These are phyloP conservation scores for Metschnikowia matae DNA, from an alignment of 805 yeast genomes.

Conservation along the genomic window DNA sequence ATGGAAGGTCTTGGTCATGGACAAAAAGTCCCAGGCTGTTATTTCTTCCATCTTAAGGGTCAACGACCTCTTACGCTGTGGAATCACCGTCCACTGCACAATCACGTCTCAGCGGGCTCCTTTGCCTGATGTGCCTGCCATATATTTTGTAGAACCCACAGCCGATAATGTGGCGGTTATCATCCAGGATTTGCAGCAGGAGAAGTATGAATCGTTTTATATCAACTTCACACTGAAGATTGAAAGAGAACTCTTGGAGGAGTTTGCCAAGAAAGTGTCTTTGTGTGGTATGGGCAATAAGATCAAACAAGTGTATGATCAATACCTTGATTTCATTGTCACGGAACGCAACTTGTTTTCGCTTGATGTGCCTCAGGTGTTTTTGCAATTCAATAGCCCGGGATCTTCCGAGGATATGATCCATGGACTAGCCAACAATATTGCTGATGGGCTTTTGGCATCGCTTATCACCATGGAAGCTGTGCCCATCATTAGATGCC, in stretches of 20 bases:
- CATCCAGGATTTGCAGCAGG: slow-evolving; percentile 66
- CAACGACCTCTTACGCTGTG: slow-evolving; percentile 83
- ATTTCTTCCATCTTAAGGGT: slow-evolving; percentile 90
- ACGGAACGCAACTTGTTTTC: slow-evolving; percentile 91
- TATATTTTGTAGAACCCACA: slow-evolving; percentile 89
- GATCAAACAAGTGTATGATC: slow-evolving; percentile 89
- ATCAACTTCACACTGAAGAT: slow-evolving; percentile 84
- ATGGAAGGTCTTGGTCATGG: slow-evolving; percentile 91
- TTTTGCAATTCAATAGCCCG: slow-evolving; percentile 67
- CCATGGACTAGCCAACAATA: slow-evolving; percentile 58
- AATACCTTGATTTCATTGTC: slow-evolving; percentile 85
- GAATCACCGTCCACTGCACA: slow-evolving; percentile 84
- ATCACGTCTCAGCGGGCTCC: slow-evolving; percentile 72
- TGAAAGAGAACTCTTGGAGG: slow-evolving; percentile 76
- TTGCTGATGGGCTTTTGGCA: slow-evolving; percentile 79
- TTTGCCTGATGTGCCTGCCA: slow-evolving; percentile 90
- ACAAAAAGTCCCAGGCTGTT: slow-evolving; percentile 73
- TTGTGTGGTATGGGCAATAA: slow-evolving; percentile 62
- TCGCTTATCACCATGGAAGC: slow-evolving; percentile 71
- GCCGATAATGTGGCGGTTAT: slow-evolving; percentile 66
- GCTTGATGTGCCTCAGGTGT: slow-evolving; percentile 62
- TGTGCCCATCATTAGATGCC: slow-evolving; percentile 88
- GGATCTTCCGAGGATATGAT: slow-evolving; percentile 71
- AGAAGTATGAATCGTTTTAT: slow-evolving; percentile 73
- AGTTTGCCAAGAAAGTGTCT: slow-evolving; percentile 80